Evolutionary conservation across 108 stramenopile species (phyloP), one percentile per base, ranked within the genome.

Genomic region (Schizochytrium sp.): DNA sequence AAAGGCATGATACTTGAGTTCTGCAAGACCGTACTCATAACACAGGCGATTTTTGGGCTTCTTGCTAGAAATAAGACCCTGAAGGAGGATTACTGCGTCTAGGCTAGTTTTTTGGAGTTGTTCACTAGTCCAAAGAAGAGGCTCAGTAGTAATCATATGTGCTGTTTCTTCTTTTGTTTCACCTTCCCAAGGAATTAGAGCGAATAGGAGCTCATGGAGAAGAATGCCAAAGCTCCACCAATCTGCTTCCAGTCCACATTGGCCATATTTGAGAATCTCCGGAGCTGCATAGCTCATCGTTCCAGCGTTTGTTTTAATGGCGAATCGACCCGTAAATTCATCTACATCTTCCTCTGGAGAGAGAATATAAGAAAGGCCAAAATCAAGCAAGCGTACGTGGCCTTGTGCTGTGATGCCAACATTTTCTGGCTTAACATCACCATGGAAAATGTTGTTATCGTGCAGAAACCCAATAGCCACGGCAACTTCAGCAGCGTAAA

Each of bases 201-300:
- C 28, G 2, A 83, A 55, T n/a, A 83, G 28, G 76, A 83, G 0
- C 1, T 83, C 76, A 83, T 55, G 55, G 50, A 83, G 47, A 10
- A 83, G 53, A 17, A 83, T 53, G 13, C 76, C 76, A 53, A 38
- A 83, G 76, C 50, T 55, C 76, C 76, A 83, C 76, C 76, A 83
- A 53, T 83, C 76, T n/a, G n/a, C 47, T 47, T 83, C 76, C 47
- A 83, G n/a, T 47, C 76, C 15, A 7, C 15, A n/a, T 10, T 49
- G 76, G 50, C 53, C 28, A 38, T 3, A n/a, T 53, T 5, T 40
- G 50, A 83, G 76, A 0, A 55, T 17, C 76, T 83, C 76, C 10
- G 76, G 76, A 55, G 28, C 38, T 55, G 76, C 76, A 53, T 55
- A 83, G 15, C 49, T 55, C 50, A 1, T 55, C 10, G 76, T 83